Conservation (phyloP, 495 filamentous ascomycete species). For the Penicillium ochrochloron region DNA sequence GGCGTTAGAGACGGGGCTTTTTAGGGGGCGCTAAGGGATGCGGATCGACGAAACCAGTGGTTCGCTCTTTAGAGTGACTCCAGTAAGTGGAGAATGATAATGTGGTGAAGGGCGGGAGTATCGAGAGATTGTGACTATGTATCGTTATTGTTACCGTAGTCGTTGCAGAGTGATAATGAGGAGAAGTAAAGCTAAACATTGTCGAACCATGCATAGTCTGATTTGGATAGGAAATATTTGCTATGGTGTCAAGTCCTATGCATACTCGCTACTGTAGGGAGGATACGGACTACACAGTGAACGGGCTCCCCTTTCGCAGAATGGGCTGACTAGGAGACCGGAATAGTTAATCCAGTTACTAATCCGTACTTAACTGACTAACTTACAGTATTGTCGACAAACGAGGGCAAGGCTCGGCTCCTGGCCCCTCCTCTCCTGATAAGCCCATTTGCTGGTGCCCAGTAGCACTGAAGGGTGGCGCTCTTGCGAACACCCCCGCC, state of each 20-base stretch:
- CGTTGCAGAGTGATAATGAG: background rate
- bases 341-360: background rate
- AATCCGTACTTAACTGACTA: no score
- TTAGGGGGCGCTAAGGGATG: slow-evolving; percentile 18
- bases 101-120: background rate
- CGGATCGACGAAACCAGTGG: slow-evolving; percentile 33
- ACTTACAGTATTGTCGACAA: background rate
- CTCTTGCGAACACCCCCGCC: slow-evolving; percentile 12
- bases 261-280: background rate
- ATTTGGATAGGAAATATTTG: background rate
- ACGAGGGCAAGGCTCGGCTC: slow-evolving; percentile 1
- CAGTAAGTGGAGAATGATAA: slow-evolving; percentile 15
- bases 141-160: background rate
- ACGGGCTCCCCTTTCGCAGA: background rate
- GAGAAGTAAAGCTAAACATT: no score
- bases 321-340: background rate
- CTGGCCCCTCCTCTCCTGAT: slow-evolving; percentile 7
- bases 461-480: slow-evolving; percentile 4
- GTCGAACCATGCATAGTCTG: background rate
- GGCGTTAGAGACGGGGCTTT: background rate
- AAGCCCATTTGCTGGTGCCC: slow-evolving; percentile 5
- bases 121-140: slow-evolving; percentile 1
- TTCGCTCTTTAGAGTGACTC: slow-evolving; percentile 5
- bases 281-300: background rate
- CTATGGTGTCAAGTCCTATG: background rate